phyloP scores from a whole-genome alignment of 2,329 filamentous ascomycete genomes.

The Gnomoniopsis smithogilvyi region DNA sequence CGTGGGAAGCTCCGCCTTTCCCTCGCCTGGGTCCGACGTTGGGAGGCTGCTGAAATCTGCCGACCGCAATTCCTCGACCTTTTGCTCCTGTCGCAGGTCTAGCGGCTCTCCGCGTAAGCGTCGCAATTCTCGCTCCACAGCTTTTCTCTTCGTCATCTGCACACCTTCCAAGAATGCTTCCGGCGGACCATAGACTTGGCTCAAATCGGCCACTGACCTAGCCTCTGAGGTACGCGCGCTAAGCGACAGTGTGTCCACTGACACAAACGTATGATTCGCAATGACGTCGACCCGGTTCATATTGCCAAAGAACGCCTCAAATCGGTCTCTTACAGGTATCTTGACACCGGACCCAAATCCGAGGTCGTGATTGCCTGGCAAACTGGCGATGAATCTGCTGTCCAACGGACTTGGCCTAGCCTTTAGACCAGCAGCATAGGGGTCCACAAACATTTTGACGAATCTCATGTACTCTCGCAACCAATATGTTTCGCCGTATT shows the following conservation, averaged over 20 bases:
- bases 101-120: slow-evolving; percentile 59
- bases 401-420: slow-evolving; percentile 60
- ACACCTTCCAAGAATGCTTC: slow-evolving; percentile 72
- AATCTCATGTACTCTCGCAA: slow-evolving; percentile 83
- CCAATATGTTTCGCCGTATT: slow-evolving; percentile 83
- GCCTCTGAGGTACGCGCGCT: slow-evolving; percentile 63
- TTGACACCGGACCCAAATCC: slow-evolving; percentile 88
- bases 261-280: slow-evolving; percentile 94
- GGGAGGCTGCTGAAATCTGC: slow-evolving; percentile 38
- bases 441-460: slow-evolving; percentile 75
- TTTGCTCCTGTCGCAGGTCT: slow-evolving; percentile 54
- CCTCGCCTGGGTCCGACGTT: slow-evolving; percentile 39
- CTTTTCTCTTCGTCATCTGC: slow-evolving; percentile 61
- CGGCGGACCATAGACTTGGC: slow-evolving; percentile 70
- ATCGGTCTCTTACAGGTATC: slow-evolving; percentile 73
- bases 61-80: slow-evolving; percentile 55
- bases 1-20: slow-evolving; percentile 69
- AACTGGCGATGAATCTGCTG: slow-evolving; percentile 74
- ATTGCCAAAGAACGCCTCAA: slow-evolving; percentile 84
- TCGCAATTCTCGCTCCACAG: slow-evolving; percentile 66
- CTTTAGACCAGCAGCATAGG: slow-evolving; percentile 54
- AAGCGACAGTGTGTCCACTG: slow-evolving; percentile 82
- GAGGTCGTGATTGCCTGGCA: slow-evolving; percentile 94
- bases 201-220: slow-evolving; percentile 48
- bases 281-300: slow-evolving; percentile 88